phyloP scores from a whole-genome alignment of 2,329 filamentous ascomycete species.

The Penicillium frequentans region DNA sequence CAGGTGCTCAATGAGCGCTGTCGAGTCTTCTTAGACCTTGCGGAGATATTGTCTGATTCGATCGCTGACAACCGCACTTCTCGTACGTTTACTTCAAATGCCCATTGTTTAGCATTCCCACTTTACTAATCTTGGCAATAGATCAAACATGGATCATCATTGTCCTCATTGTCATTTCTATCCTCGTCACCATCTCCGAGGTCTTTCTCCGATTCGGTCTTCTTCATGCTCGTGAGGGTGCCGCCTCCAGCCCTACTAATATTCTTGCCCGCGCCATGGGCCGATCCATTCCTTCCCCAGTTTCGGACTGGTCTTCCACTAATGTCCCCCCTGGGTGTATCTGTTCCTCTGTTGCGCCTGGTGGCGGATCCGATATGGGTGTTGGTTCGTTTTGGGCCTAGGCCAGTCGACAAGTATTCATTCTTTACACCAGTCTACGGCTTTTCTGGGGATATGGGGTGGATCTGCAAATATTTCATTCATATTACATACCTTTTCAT shows the following conservation, averaged over 20 bases:
- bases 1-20: conserved; percentile 97
- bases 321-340: conserved; percentile 21
- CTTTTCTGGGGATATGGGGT: background rate
- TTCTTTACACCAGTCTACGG: background rate
- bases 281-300: conserved; percentile 14
- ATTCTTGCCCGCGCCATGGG: conserved; percentile 22
- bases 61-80: conserved; percentile 96
- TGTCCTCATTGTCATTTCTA: conserved; percentile 84
- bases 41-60: conserved; percentile 88
- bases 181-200: conserved; percentile 86
- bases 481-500: background rate
- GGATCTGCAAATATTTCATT: background rate
- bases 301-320: conserved; percentile 15
- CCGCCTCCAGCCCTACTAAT: conserved; percentile 9
- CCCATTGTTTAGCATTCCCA: background rate
- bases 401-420: background rate
- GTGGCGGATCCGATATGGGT: conserved; percentile 9
- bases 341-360: conserved; percentile 18
- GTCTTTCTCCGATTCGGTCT: conserved; percentile 84
- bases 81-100: conserved; percentile 38
- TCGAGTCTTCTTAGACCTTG: conserved; percentile 91
- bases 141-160: conserved; percentile 98
- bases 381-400: conserved; percentile 11
- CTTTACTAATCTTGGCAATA: conserved; percentile 19
- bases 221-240: conserved; percentile 45